Conservation (phyloP, 805 yeast species). For the Ogataea saltuana region DNA sequence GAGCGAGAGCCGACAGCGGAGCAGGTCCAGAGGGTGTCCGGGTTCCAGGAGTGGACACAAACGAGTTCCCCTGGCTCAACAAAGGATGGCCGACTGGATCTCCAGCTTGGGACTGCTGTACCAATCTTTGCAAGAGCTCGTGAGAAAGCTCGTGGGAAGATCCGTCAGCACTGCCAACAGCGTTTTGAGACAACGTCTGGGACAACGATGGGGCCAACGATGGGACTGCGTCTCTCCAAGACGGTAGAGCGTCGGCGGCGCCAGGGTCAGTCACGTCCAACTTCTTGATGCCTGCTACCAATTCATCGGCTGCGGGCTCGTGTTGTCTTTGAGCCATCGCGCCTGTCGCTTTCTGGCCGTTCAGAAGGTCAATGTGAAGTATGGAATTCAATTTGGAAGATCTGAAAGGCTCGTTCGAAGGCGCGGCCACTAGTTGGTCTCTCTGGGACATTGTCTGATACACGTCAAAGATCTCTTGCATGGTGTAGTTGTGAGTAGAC, state of each 20-base stretch:
- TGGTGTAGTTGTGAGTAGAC: slow-evolving; percentile 38
- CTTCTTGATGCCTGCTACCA: slow-evolving; percentile 12
- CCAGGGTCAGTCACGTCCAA: slow-evolving; percentile 7
- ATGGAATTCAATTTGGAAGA: slow-evolving; percentile 28
- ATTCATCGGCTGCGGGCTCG: slow-evolving; percentile 11
- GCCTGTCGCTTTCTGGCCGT: slow-evolving; percentile 30
- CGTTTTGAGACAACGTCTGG: background rate
- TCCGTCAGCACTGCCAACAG: background rate
- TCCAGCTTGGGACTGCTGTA: slow-evolving; percentile 9
- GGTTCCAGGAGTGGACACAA: slow-evolving; percentile 6
- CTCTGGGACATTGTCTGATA: slow-evolving; percentile 44
- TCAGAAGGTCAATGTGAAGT: slow-evolving; percentile 20
- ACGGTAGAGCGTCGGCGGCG: too few species aligned
- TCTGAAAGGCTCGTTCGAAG: slow-evolving; percentile 33
- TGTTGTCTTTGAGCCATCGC: slow-evolving; percentile 13
- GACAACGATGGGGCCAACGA: background rate
- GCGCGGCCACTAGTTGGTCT: slow-evolving; percentile 27
- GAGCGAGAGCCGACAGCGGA: slow-evolving; percentile 19
- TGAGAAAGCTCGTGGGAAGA: slow-evolving; percentile 11
- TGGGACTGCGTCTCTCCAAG: slow-evolving; percentile 1
- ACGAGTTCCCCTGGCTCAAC: slow-evolving; percentile 7
- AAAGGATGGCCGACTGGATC: slow-evolving; percentile 8
- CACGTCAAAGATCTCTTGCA: slow-evolving; percentile 54
- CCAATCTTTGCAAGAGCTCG: slow-evolving; percentile 7
- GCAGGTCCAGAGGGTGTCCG: slow-evolving; percentile 17